Conservation (phyloP, 177 flowering plant genomes). For the Vitis hybrid region DNA sequence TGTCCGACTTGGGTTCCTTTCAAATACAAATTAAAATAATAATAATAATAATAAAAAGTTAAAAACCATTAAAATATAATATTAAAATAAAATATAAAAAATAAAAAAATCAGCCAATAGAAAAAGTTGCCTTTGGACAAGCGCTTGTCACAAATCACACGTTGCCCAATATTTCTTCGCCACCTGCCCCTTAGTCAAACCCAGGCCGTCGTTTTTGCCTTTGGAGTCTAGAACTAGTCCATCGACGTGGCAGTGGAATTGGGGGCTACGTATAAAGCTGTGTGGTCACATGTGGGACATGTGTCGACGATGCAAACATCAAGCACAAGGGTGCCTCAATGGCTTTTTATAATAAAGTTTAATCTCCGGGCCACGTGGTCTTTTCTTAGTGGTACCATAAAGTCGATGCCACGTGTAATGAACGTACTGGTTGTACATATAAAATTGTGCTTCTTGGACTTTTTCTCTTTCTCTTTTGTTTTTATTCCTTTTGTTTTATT, state of each 20-base stretch:
- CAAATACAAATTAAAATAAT: not conserved
- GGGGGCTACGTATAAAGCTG: not conserved
- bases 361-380: too few species aligned
- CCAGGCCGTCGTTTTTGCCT: slow-evolving; percentile 12
- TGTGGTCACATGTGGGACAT: slow-evolving; percentile 4
- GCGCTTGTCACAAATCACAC: slow-evolving; percentile 15
- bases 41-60: not conserved
- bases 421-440: too few species aligned
- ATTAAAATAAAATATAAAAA: not conserved
- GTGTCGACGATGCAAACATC: not conserved
- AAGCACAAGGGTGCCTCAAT: slow-evolving; percentile 6
- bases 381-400: too few species aligned
- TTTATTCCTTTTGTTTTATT: too few species aligned
- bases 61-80: not conserved
- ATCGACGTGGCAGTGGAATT: slow-evolving; percentile 13
- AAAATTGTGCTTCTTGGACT: too few species aligned
- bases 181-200: slow-evolving; percentile 16
- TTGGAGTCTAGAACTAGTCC: not conserved
- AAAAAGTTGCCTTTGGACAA: slow-evolving; percentile 13
- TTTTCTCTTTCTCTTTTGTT: too few species aligned
- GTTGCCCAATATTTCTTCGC: slow-evolving; percentile 10
- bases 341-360: not conserved
- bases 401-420: too few species aligned
- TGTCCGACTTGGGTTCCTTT: slow-evolving; percentile 10
- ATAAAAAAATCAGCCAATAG: slow-evolving; percentile 6